A percentile compares a stretch with the other conserved stretches of the same genome.
Conservation (phyloP, 805 yeast species). For the Wickerhamiella dianesei region DNA sequence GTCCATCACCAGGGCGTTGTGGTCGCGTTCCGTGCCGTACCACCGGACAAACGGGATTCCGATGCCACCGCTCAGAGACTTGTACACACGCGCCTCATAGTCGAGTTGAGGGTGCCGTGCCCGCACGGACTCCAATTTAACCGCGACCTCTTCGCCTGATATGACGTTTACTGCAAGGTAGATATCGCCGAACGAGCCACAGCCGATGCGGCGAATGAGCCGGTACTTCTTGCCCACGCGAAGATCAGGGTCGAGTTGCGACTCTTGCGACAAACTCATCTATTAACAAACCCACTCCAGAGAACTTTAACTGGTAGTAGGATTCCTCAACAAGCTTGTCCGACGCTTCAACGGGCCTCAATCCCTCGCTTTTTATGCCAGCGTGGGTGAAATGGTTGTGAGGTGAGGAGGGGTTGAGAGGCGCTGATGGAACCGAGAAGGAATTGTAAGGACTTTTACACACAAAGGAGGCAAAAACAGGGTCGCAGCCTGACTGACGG, state of each 20-base stretch:
- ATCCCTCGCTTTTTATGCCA: no score
- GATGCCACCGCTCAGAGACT: constrained; percentile 87
- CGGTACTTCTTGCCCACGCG: constrained; percentile 90
- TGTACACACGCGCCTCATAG: constrained; percentile 92
- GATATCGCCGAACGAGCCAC: constrained; percentile 96
- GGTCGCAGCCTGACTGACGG: no score
- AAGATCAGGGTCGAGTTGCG: constrained; percentile 34
- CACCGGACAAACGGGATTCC: constrained; percentile 96
- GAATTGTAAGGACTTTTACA: not conserved
- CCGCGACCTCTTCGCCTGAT: constrained; percentile 95
- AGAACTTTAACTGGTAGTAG: not conserved
- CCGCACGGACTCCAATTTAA: constrained; percentile 74
- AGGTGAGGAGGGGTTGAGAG: not conserved
- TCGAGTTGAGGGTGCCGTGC: constrained; percentile 96
- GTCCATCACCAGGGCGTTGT: constrained; percentile 94
- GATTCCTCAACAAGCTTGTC: not conserved
- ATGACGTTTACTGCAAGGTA: constrained; percentile 81
- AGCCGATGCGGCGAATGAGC: constrained; percentile 88
- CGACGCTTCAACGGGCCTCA: not conserved
- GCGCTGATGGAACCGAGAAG: not conserved
- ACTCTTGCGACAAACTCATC: constrained; percentile 1
- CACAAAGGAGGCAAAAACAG: not conserved
- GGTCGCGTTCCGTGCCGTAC: constrained; percentile 94
- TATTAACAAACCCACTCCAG: not conserved
- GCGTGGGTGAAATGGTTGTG: no score